Evolutionary conservation across 129 eudicot genomes (phyloP).

Genomic region (Heracleum sosnowskyi): DNA sequence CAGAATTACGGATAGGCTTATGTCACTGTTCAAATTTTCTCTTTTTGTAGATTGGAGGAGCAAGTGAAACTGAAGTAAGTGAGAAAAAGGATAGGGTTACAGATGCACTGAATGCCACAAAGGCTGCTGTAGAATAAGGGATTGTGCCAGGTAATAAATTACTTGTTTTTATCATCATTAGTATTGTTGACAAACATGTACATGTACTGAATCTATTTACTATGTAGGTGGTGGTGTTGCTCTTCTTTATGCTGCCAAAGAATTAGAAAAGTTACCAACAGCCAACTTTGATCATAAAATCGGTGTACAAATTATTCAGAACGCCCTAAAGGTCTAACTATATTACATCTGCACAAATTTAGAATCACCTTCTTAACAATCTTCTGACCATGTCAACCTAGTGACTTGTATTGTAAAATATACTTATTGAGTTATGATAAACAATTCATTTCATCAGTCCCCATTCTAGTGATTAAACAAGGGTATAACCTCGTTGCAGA

Average conservation of each 20-base stretch:
- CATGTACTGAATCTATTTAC: background rate
- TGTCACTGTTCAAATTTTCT: background rate
- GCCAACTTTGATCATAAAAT: slow-evolving; percentile 84
- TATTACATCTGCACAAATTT: background rate
- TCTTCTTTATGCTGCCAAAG: slow-evolving; percentile 74
- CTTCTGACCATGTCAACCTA: background rate
- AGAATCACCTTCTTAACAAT: background rate
- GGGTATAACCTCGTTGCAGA: slow-evolving; percentile 26
- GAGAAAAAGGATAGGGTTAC: slow-evolving; percentile 90
- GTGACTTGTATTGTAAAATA: too few relatives aligned
- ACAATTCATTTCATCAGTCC: background rate
- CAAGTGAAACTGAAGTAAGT: slow-evolving; percentile 82
- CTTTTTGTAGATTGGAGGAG: slow-evolving; percentile 66
- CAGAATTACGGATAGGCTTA: background rate
- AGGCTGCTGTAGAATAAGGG: slow-evolving; percentile 94
- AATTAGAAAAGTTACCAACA: slow-evolving; percentile 53
- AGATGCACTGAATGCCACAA: slow-evolving; percentile 89
- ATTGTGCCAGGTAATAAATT: slow-evolving; percentile 56
- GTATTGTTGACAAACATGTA: background rate
- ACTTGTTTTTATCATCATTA: background rate
- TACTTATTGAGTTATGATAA: background rate
- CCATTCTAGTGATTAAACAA: background rate
- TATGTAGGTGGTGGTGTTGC: slow-evolving; percentile 88
- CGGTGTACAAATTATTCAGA: slow-evolving; percentile 76
- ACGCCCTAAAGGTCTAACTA: slow-evolving; percentile 59